phyloP scores from a whole-genome alignment of 2,329 filamentous ascomycete genomes.

The Colletotrichum salicis region DNA sequence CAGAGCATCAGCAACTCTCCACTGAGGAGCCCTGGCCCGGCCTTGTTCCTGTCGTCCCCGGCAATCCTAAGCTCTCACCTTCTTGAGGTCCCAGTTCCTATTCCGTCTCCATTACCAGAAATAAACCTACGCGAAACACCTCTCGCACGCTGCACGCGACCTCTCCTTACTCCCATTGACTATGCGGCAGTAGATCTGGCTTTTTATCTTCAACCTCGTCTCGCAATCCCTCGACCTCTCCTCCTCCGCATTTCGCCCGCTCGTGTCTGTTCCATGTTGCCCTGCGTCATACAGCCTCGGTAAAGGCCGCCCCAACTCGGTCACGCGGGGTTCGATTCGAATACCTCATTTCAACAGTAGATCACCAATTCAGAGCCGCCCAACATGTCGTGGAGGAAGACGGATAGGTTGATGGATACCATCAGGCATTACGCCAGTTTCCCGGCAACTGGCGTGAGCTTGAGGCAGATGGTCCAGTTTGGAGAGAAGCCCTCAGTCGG shows the following conservation, averaged over 20 bases:
- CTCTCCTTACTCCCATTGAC: constrained; percentile 19
- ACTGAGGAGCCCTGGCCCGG: constrained; percentile 31
- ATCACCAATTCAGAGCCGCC: constrained; percentile 39
- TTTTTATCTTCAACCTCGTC: not conserved
- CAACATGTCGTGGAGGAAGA: constrained; percentile 93
- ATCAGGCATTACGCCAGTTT: constrained; percentile 98
- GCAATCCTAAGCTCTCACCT: constrained; percentile 25
- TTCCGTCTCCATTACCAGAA: constrained; percentile 34
- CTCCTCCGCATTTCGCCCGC: constrained; percentile 7
- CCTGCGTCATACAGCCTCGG: constrained; percentile 39
- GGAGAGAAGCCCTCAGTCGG: constrained; percentile 92
- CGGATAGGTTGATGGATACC: constrained; percentile 91
- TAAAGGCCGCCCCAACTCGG: constrained; percentile 33
- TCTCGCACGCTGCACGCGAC: constrained; percentile 21
- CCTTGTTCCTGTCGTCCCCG: constrained; percentile 29
- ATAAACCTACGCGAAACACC: constrained; percentile 33
- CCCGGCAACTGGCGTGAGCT: constrained; percentile 93
- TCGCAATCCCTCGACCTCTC: constrained; percentile 7
- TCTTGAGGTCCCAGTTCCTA: constrained; percentile 7
- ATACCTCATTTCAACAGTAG: constrained; percentile 11
- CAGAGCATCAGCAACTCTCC: constrained; percentile 19
- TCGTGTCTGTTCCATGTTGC: constrained; percentile 34
- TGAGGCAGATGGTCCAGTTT: constrained; percentile 99
- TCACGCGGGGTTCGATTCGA: constrained; percentile 37
- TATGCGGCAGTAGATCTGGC: constrained; percentile 25